Evolutionary conservation across 1,284 basidiomycete species (phyloP).

Genomic region (Ceratobasidium sp.): DNA sequence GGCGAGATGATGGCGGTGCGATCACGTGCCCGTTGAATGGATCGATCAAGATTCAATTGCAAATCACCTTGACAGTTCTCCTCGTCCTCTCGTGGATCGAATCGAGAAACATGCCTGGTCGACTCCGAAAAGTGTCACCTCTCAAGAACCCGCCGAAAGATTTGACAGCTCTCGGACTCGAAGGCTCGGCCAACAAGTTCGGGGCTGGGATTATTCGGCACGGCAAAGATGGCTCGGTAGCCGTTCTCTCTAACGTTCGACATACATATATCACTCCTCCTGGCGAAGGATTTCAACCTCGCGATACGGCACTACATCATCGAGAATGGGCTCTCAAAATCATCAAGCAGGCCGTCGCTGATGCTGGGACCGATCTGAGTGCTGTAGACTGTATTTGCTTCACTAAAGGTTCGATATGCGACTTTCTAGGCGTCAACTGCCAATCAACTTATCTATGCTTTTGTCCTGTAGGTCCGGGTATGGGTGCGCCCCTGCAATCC

Average conservation of each 20-base stretch:
- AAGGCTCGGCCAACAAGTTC: slow-evolving; percentile 98
- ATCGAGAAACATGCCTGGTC: slow-evolving; percentile 30
- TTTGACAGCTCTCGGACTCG: slow-evolving; percentile 83
- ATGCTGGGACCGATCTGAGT: slow-evolving; percentile 78
- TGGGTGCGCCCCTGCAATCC: slow-evolving; percentile 97
- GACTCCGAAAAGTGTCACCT: slow-evolving; percentile 43
- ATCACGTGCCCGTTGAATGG: background rate
- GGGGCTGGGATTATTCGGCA: slow-evolving; percentile 97
- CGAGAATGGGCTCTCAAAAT: slow-evolving; percentile 92
- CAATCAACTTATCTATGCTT: background rate
- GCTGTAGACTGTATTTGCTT: slow-evolving; percentile 96
- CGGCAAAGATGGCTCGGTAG: slow-evolving; percentile 74
- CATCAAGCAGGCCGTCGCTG: slow-evolving; percentile 82
- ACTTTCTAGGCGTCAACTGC: background rate
- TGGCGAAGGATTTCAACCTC: slow-evolving; percentile 96
- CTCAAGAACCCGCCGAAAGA: slow-evolving; percentile 44
- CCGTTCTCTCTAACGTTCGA: slow-evolving; percentile 86
- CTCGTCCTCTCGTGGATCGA: background rate
- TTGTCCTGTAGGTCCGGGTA: slow-evolving; percentile 84
- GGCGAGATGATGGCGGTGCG: slow-evolving; percentile 4
- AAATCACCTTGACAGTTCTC: background rate
- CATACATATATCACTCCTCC: slow-evolving; percentile 99
- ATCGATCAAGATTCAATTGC: background rate
- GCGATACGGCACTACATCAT: slow-evolving; percentile 96
- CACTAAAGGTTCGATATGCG: slow-evolving; percentile 81